Conservation (phyloP, 2,329 filamentous ascomycete species). For the Triangularia verruculosa region DNA sequence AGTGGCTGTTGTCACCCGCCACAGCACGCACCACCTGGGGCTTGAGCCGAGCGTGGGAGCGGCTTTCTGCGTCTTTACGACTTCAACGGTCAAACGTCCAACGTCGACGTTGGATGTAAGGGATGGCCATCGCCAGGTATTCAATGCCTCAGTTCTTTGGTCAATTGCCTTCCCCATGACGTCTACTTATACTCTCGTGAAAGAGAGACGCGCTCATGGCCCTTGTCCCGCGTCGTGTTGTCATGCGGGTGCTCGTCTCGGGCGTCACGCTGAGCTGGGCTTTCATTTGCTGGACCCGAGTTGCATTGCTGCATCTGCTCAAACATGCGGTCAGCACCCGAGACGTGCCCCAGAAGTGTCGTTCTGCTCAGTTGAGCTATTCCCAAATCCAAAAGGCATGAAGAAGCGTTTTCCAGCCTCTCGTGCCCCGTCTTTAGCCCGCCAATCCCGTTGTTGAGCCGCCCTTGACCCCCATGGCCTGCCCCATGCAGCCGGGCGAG, state of each 20-base stretch:
- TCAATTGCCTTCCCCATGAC: not conserved
- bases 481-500: not conserved
- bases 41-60: not conserved
- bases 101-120: not conserved
- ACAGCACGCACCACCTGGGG: not conserved
- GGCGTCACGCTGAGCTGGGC: conserved; percentile 14
- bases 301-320: conserved; percentile 8
- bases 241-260: conserved; percentile 14
- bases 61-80: not conserved
- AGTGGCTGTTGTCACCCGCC: not conserved
- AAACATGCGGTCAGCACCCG: conserved; percentile 25
- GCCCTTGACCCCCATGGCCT: not conserved
- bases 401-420: conserved; percentile 9
- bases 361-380: conserved; percentile 1
- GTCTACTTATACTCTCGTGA: conserved; percentile 1
- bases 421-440: not conserved
- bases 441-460: not conserved
- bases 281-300: conserved; percentile 13
- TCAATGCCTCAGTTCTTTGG: not conserved
- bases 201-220: not conserved
- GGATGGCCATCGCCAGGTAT: not conserved
- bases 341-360: conserved; percentile 3
- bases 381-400: not conserved
- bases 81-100: not conserved
- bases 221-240: conserved; percentile 9